These are phyloP conservation scores for Xylariomycetidae sp. DNA, from an alignment of 2,329 filamentous ascomycete genomes.

Conservation along the genomic window DNA sequence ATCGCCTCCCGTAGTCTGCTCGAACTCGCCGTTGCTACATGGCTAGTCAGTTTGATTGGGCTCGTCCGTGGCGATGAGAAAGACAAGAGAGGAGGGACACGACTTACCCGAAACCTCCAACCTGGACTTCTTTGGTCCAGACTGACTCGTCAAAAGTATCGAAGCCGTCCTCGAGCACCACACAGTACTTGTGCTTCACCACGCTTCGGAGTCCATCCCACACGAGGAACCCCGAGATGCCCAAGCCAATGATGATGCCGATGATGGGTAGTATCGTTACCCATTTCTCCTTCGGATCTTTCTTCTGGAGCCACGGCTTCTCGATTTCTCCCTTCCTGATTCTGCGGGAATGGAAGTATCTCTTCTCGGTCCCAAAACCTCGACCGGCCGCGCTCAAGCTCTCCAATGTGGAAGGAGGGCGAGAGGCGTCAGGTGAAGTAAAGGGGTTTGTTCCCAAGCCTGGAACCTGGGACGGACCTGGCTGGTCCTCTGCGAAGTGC, in stretches of 20 bases:
- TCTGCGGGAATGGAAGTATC: slow-evolving; percentile 70
- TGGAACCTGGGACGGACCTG: slow-evolving; percentile 7
- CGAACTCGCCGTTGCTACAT: slow-evolving; percentile 72
- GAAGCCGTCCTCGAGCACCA: slow-evolving; percentile 64
- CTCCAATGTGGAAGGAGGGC: slow-evolving; percentile 43
- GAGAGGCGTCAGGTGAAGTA: slow-evolving; percentile 36
- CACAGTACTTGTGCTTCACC: slow-evolving; percentile 69
- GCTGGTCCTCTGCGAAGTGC: slow-evolving; percentile 35
- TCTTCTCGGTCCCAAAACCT: slow-evolving; percentile 35
- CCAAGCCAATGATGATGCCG: slow-evolving; percentile 65
- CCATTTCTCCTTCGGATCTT: slow-evolving; percentile 79
- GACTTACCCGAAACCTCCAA: slow-evolving; percentile 70
- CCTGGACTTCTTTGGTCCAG: slow-evolving; percentile 71
- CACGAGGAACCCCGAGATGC: slow-evolving; percentile 64
- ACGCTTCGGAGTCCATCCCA: slow-evolving; percentile 72
- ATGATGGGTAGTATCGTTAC: slow-evolving; percentile 73
- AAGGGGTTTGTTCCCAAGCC: too few species aligned
- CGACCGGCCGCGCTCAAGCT: slow-evolving; percentile 36
- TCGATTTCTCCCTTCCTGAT: slow-evolving; percentile 69
- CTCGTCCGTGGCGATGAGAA: not conserved
- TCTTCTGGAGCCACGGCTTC: slow-evolving; percentile 72
- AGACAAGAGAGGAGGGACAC: not conserved
- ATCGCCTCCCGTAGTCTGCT: slow-evolving; percentile 65
- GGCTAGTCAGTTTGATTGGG: slow-evolving; percentile 7
- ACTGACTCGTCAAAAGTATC: slow-evolving; percentile 51